Evolutionary conservation across 2,329 filamentous ascomycete species (phyloP).

Genomic region (Chalaropsis thielavioides): DNA sequence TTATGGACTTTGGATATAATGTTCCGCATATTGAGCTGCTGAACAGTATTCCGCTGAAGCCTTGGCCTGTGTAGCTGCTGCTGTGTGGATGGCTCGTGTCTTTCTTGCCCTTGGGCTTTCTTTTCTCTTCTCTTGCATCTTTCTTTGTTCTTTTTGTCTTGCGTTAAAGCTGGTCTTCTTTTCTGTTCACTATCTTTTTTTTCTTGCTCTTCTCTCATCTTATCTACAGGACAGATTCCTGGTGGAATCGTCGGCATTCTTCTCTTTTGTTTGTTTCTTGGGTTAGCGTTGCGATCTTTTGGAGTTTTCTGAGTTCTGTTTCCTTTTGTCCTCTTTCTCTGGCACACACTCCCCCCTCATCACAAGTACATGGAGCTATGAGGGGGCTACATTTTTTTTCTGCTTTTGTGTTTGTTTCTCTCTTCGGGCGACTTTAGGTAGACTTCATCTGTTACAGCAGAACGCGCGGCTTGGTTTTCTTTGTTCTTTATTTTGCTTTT

Average conservation of each 20-base stretch:
- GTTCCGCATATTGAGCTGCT: slow-evolving; percentile 43
- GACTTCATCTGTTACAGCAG: background rate
- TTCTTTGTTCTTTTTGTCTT: background rate
- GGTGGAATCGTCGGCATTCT: background rate
- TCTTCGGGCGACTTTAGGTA: background rate
- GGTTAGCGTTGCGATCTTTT: slow-evolving; percentile 1
- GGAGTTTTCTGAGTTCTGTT: background rate
- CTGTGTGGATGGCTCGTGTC: background rate
- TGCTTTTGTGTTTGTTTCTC: background rate
- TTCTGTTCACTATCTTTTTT: slow-evolving; percentile 3
- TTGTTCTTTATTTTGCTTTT: background rate
- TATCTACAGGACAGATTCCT: background rate
- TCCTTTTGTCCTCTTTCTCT: background rate
- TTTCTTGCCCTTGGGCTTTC: background rate
- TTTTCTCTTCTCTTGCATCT: background rate
- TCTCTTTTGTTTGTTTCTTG: background rate
- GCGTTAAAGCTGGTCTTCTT: background rate
- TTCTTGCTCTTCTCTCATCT: slow-evolving; percentile 6
- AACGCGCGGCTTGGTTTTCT: background rate
- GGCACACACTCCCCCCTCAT: background rate
- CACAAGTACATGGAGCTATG: background rate
- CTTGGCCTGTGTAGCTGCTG: background rate
- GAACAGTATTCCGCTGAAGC: slow-evolving; percentile 28
- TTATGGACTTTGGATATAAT: slow-evolving; percentile 75
- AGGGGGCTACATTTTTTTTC: background rate